Evolutionary conservation across 2,329 filamentous ascomycete genomes (phyloP).

Genomic region (Ilyonectria destructans): DNA sequence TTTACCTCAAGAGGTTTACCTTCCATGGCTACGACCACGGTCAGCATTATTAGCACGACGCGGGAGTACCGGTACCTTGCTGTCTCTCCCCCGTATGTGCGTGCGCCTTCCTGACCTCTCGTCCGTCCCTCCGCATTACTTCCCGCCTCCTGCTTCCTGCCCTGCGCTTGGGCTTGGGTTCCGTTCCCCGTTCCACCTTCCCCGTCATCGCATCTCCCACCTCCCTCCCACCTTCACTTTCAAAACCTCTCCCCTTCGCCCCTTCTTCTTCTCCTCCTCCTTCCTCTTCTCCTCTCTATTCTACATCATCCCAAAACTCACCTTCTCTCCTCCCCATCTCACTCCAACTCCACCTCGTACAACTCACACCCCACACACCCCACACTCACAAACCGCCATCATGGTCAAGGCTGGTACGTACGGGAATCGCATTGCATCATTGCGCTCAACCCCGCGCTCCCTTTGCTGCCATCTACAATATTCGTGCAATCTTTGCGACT

Average conservation of each 20-base stretch:
- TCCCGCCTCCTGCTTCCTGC: constrained; percentile 15
- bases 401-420: constrained; percentile 76
- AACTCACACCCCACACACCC: constrained; percentile 31
- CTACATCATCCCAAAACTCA: constrained; percentile 17
- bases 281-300: constrained; percentile 17
- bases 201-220: constrained; percentile 36
- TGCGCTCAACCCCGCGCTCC: constrained; percentile 47
- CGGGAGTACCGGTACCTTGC: constrained; percentile 21
- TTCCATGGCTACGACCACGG: constrained; percentile 19
- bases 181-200: constrained; percentile 23
- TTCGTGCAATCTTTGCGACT: constrained; percentile 8
- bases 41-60: constrained; percentile 26
- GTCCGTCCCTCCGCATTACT: constrained; percentile 16
- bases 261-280: constrained; percentile 23
- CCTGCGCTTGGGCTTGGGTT: constrained; percentile 25
- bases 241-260: constrained; percentile 27
- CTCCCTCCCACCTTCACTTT: constrained; percentile 43
- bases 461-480: constrained; percentile 16
- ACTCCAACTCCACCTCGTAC: constrained; percentile 10
- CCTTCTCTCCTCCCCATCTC: constrained; percentile 6
- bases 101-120: not conserved
- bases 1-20: constrained; percentile 32
- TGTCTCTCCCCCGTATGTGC: constrained; percentile 18
- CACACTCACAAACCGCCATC: constrained; percentile 49
- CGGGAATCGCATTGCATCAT: constrained; percentile 14